Percentiles rank a stretch among this genome's conserved stretches.
These are phyloP conservation scores for Porogramme epimiltina DNA, from an alignment of 1,284 basidiomycete species.

Conservation along the genomic window DNA sequence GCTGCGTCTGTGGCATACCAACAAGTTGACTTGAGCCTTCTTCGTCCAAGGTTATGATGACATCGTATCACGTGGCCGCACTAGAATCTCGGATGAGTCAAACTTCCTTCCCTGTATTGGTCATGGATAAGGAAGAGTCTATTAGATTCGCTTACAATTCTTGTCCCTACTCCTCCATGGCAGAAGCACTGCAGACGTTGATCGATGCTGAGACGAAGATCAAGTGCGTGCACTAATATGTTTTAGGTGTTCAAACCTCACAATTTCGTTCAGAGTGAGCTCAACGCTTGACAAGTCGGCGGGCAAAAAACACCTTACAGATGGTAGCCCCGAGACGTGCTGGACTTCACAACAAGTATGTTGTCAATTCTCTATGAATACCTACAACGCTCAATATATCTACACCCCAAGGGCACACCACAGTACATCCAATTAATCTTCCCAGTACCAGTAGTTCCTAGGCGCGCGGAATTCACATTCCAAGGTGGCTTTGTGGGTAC, in stretches of 20 bases:
- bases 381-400: not conserved
- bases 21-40: too few species aligned
- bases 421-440: slow-evolving; percentile 74
- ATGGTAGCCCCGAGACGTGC: slow-evolving; percentile 76
- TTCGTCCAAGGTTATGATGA: not conserved
- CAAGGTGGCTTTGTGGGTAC: slow-evolving; percentile 84
- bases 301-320: slow-evolving; percentile 70
- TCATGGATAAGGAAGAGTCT: too few species aligned
- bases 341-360: slow-evolving; percentile 81
- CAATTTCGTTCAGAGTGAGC: slow-evolving; percentile 62
- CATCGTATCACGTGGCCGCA: not conserved
- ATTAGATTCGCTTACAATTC: too few species aligned
- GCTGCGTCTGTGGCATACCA: too few species aligned
- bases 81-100: too few species aligned
- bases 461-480: slow-evolving; percentile 64
- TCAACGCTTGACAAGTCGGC: slow-evolving; percentile 81
- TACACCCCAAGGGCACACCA: slow-evolving; percentile 58
- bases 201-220: slow-evolving; percentile 23
- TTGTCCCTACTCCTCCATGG: too few species aligned
- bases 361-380: not conserved
- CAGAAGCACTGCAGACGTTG: slow-evolving; percentile 9
- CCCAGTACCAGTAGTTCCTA: slow-evolving; percentile 50
- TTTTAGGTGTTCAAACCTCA: slow-evolving; percentile 39
- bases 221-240: slow-evolving; percentile 16
- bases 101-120: too few species aligned